These are phyloP conservation scores for Picea abies DNA, from an alignment of 83 land plant species.

Conservation along the genomic window DNA sequence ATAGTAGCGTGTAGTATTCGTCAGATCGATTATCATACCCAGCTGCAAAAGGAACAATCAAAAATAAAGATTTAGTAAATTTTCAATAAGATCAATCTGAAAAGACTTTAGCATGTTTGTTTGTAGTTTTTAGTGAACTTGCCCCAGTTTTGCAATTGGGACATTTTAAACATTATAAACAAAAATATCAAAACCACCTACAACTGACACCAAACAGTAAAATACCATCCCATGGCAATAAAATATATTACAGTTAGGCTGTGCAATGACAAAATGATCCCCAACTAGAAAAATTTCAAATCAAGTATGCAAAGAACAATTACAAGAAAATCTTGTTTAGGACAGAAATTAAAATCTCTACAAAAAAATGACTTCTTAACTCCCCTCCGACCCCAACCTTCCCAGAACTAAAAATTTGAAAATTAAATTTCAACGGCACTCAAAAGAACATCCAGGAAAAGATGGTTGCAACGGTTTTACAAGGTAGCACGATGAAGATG, in stretches of 20 bases:
- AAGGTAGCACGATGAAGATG: too few species aligned
- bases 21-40: constrained; percentile 91
- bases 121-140: not conserved
- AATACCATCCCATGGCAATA: not conserved
- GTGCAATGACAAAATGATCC: not conserved
- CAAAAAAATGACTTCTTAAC: too few species aligned
- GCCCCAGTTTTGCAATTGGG: not conserved
- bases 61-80: not conserved
- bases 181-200: not conserved
- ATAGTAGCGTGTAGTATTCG: constrained; percentile 88
- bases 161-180: not conserved
- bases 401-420: too few species aligned
- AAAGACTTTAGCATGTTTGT: not conserved
- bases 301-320: not conserved
- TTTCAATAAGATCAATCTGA: not conserved
- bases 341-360: not conserved
- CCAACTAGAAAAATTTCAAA: not conserved
- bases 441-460: too few species aligned
- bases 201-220: not conserved
- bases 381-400: too few species aligned
- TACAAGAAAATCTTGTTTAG: not conserved
- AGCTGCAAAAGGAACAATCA: constrained; percentile 45
- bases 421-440: too few species aligned
- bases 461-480: too few species aligned
- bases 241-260: not conserved